Evolutionary conservation across 2,329 filamentous ascomycete genomes (phyloP).

Genomic region (Catunica adiposa): DNA sequence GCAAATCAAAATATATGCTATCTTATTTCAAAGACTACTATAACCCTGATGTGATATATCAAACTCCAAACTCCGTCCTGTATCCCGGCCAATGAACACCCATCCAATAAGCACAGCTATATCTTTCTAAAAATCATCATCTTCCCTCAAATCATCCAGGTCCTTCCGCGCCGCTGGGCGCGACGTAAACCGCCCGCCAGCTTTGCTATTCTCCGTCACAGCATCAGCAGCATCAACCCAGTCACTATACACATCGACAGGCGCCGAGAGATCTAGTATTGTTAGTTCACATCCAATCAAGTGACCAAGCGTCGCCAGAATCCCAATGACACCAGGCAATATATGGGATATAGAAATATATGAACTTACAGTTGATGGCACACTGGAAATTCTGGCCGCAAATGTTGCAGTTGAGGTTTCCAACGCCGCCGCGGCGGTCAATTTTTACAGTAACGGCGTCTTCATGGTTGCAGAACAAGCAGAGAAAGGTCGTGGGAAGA

Average conservation of each 20-base stretch:
- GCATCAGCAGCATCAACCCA: slow-evolving; percentile 72
- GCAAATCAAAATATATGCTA: background rate
- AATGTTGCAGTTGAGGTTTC: slow-evolving; percentile 73
- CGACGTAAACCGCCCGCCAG: slow-evolving; percentile 9
- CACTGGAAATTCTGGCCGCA: slow-evolving; percentile 92
- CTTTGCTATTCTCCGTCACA: slow-evolving; percentile 10
- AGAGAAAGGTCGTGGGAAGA: slow-evolving; percentile 74
- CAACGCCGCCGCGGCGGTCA: slow-evolving; percentile 81
- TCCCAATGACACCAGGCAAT: background rate
- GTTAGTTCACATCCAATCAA: background rate
- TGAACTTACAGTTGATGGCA: slow-evolving; percentile 70
- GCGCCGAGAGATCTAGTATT: slow-evolving; percentile 59
- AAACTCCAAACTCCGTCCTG: slow-evolving; percentile 8
- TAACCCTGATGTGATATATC: background rate
- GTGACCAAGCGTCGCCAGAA: background rate
- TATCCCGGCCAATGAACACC: background rate
- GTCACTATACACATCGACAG: slow-evolving; percentile 92
- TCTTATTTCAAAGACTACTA: background rate
- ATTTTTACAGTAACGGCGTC: slow-evolving; percentile 80
- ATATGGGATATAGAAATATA: background rate
- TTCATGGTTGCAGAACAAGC: slow-evolving; percentile 97
- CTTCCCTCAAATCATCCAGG: slow-evolving; percentile 9
- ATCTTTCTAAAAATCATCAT: slow-evolving; percentile 9
- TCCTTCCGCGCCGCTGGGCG: slow-evolving; percentile 11
- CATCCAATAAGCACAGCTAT: background rate